Conservation (phyloP, 192 early-diverging fungal genomes). For the Piromyces finnis region DNA sequence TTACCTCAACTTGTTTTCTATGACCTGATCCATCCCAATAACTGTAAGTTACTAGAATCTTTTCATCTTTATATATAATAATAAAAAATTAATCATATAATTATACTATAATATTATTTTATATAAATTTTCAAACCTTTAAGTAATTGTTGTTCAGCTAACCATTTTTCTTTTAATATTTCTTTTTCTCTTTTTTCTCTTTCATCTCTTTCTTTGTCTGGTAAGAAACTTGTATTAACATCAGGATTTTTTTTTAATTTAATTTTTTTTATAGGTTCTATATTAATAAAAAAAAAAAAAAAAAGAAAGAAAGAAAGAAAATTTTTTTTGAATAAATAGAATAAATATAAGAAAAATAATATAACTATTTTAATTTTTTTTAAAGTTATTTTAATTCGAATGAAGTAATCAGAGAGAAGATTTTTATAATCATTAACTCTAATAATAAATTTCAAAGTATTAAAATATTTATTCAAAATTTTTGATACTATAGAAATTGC, state of each 20-base stretch:
- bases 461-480: not conserved
- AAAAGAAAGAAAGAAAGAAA: not conserved
- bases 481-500: not conserved
- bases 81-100: too few relatives aligned
- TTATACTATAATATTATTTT: too few relatives aligned
- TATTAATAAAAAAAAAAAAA: slow-evolving; percentile 4
- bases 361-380: too few relatives aligned
- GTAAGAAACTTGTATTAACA: slow-evolving; percentile 84
- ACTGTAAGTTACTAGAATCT: slow-evolving; percentile 70
- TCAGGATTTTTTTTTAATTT: slow-evolving; percentile 61
- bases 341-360: too few relatives aligned
- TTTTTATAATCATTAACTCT: not conserved
- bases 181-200: slow-evolving; percentile 52
- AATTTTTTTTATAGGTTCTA: slow-evolving; percentile 6
- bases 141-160: slow-evolving; percentile 57
- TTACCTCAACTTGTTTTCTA: slow-evolving; percentile 53
- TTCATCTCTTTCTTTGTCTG: slow-evolving; percentile 74
- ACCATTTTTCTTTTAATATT: slow-evolving; percentile 62
- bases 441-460: not conserved
- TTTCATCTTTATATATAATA: slow-evolving; percentile 26
- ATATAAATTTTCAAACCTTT: slow-evolving; percentile 52
- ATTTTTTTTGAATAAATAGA: too few relatives aligned
- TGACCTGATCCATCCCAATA: slow-evolving; percentile 97
- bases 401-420: not conserved
- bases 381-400: not conserved